Evolutionary conservation across 2,329 filamentous ascomycete species (phyloP).

Genomic region (Westerdykella ornata): DNA sequence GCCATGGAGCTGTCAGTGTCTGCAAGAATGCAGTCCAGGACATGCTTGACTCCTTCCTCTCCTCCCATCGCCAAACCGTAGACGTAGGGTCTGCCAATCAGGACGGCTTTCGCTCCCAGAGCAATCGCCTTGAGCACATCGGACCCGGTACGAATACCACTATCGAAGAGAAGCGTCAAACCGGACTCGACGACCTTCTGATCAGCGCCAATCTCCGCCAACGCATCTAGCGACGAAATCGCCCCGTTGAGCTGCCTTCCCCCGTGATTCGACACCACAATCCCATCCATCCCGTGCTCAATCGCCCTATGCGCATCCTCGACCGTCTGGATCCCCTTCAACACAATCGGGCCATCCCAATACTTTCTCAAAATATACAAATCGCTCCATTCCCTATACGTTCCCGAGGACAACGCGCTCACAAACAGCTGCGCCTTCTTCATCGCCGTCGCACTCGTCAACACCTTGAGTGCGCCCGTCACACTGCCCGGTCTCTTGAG

Average conservation of each 20-base stretch:
- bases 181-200: conserved; percentile 25
- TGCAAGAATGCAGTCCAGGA: conserved; percentile 29
- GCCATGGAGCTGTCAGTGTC: conserved; percentile 31
- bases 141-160: conserved; percentile 31
- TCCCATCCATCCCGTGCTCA: conserved; percentile 32
- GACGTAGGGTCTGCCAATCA: conserved; percentile 32
- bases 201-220: conserved; percentile 33
- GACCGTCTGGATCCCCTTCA: conserved; percentile 37
- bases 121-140: conserved; percentile 36
- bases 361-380: conserved; percentile 27
- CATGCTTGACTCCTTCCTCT: conserved; percentile 35
- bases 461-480: conserved; percentile 26
- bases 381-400: conserved; percentile 32
- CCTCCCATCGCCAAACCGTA: conserved; percentile 36
- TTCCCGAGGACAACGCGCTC: conserved; percentile 30
- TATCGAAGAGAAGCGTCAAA: conserved; percentile 33
- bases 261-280: conserved; percentile 36
- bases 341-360: conserved; percentile 36
- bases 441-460: conserved; percentile 29
- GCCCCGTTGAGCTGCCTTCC: conserved; percentile 35
- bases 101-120: conserved; percentile 32
- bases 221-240: conserved; percentile 29
- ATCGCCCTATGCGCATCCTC: conserved; percentile 34
- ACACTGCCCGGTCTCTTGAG: conserved; percentile 33
- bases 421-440: conserved; percentile 35